Base-by-base conservation (phyloP, 805 yeast species). In the Metschnikowia corniflorae region DNA sequence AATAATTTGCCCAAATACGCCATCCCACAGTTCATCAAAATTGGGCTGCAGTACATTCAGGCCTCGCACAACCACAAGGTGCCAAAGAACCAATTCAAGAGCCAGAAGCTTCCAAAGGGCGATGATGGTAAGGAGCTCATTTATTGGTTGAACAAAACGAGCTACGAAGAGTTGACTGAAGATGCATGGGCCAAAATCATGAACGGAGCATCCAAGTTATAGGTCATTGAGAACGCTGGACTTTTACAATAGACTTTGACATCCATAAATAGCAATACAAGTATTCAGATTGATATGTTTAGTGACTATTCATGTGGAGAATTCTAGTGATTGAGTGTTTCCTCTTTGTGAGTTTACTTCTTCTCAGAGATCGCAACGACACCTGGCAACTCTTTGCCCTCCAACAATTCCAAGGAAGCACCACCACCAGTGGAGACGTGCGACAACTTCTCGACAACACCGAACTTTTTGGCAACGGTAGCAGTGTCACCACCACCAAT, bases 401-500 rank as follows among this genome's bases (percentile, higher is more conserved):
- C 98, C 64, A 93, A 81, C 64, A 93, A 82, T 75, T 93, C 98
- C 65, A 93, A 80, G 48, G 97, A 91, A 54, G 98, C 98, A 78
- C 98, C 98, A 74, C 98, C 98, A 74, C 98, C 98, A 49, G 98
- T 93, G 54, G 97, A 91, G 53, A 93, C 96, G 71, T 93, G 98
- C 36, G 97, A 87, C 60, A 93, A 79, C 77, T 93, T 86, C 65
- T 86, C 96, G 56, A 86, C 89, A 51, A 82, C 96, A 65, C 96
- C 96, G 72, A 73, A 93, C 78, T 93, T 93, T 87, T 91, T 91
- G 61, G 96, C 96, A 54, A 89, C 93, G 52, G 98, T 93, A 55
- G 98, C 98, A 58, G 98, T 93, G 73, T 93, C 98, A 79, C 98
- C 98, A 75, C 93, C 93, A 72, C 98, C 98, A 59, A 93, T 86